Conservation (phyloP, 2,329 filamentous ascomycete genomes). For the Diaporthe destruens region DNA sequence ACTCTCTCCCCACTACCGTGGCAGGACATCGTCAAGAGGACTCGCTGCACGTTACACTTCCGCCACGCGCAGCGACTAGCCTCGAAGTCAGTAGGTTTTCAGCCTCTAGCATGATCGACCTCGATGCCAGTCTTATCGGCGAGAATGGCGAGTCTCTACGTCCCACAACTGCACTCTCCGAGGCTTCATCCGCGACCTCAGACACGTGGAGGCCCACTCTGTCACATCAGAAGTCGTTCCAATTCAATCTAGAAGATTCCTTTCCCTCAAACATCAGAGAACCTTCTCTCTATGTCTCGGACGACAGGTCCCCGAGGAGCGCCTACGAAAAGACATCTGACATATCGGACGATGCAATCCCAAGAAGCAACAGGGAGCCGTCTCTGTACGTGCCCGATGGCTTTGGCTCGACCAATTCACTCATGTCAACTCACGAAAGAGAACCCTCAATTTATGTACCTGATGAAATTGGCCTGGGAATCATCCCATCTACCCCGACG, state of each 20-base stretch:
- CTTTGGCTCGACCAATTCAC: conserved; percentile 43
- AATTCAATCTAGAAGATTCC: conserved; percentile 72
- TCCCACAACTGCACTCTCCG: conserved; percentile 71
- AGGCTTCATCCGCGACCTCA: conserved; percentile 56
- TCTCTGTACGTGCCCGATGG: conserved; percentile 40
- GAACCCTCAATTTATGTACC: conserved; percentile 73
- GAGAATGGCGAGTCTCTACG: conserved; percentile 60
- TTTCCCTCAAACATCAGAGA: conserved; percentile 62
- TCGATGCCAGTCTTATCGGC: conserved; percentile 54
- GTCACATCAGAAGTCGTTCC: conserved; percentile 69
- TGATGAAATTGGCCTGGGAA: conserved; percentile 66
- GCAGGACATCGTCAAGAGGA: conserved; percentile 44
- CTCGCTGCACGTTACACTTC: conserved; percentile 54
- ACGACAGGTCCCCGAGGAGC: conserved; percentile 35
- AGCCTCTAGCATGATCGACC: conserved; percentile 52
- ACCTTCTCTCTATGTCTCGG: conserved; percentile 35
- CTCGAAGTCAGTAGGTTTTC: conserved; percentile 52
- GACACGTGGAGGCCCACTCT: conserved; percentile 37
- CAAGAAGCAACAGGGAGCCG: conserved; percentile 40
- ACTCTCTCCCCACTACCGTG: conserved; percentile 35
- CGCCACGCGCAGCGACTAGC: conserved; percentile 46
- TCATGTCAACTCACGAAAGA: conserved; percentile 53
- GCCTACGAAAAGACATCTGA: conserved; percentile 32
- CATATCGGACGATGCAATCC: conserved; percentile 34
- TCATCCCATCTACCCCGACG: conserved; percentile 45